Conservation (phyloP, 768 basidiomycete genomes). For the Boletus tylopilopsis region DNA sequence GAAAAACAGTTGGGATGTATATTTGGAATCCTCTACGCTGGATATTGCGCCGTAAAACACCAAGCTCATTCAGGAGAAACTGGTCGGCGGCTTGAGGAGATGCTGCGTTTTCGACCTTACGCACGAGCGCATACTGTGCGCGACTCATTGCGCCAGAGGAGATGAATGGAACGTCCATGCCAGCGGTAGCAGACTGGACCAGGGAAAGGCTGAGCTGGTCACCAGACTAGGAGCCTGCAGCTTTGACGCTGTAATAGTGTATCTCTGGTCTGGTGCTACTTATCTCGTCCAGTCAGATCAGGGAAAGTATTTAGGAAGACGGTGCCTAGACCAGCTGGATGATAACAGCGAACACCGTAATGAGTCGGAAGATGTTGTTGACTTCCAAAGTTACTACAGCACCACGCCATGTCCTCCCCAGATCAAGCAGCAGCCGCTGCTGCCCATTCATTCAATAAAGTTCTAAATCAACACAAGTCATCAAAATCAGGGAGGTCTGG, state of each 20-base stretch:
- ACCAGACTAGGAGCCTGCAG: not conserved
- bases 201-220: not conserved
- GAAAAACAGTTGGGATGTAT: slow-evolving; percentile 4
- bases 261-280: slow-evolving; percentile 16
- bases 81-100: slow-evolving; percentile 60
- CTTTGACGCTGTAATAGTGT: slow-evolving; percentile 8
- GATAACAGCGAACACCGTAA: not conserved
- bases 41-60: slow-evolving; percentile 51
- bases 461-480: slow-evolving; percentile 66
- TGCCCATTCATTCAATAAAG: slow-evolving; percentile 77
- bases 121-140: slow-evolving; percentile 71
- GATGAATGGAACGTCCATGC: slow-evolving; percentile 75
- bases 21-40: slow-evolving; percentile 31
- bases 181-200: not conserved
- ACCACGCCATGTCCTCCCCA: slow-evolving; percentile 20
- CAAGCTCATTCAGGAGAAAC: slow-evolving; percentile 55
- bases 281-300: not conserved
- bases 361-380: too few species aligned
- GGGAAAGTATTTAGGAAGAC: not conserved
- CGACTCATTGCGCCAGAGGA: slow-evolving; percentile 77
- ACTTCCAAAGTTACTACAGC: slow-evolving; percentile 8
- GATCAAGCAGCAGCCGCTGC: slow-evolving; percentile 34
- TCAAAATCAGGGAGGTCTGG: slow-evolving; percentile 61
- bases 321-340: not conserved
- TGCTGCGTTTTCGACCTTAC: slow-evolving; percentile 60